phyloP scores from a whole-genome alignment of 192 early-diverging fungal genomes.

The Backusella macrospora region DNA sequence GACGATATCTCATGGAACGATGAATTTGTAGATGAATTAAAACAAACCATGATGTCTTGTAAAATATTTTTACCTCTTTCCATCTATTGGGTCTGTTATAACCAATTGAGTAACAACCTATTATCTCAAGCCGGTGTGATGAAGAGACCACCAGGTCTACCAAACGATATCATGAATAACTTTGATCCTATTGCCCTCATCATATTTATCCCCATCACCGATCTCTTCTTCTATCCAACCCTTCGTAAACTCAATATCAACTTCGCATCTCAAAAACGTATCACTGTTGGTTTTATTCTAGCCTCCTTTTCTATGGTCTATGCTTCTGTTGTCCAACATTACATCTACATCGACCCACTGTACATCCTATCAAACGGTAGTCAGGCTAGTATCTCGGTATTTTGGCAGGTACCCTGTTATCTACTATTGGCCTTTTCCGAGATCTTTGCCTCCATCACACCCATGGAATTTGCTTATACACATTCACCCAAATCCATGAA shows the following conservation, averaged over 20 bases:
- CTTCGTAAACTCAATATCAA: slow-evolving; percentile 58
- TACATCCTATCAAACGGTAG: slow-evolving; percentile 38
- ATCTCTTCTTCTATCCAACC: slow-evolving; percentile 55
- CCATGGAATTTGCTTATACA: slow-evolving; percentile 67
- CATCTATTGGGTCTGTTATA: slow-evolving; percentile 67
- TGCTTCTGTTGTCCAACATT: slow-evolving; percentile 59
- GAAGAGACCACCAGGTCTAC: slow-evolving; percentile 49
- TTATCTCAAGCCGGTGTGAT: slow-evolving; percentile 62
- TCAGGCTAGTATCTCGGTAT: slow-evolving; percentile 49
- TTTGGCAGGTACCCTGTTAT: slow-evolving; percentile 59
- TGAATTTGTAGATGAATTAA: slow-evolving; percentile 62
- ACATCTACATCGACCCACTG: slow-evolving; percentile 58
- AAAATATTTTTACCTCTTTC: slow-evolving; percentile 62
- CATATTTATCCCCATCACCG: slow-evolving; percentile 59
- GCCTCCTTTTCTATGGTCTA: slow-evolving; percentile 61
- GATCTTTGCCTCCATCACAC: slow-evolving; percentile 66
- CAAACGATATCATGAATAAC: slow-evolving; percentile 67
- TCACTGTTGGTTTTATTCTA: slow-evolving; percentile 59
- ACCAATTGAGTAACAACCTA: slow-evolving; percentile 64
- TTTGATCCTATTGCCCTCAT: slow-evolving; percentile 59
- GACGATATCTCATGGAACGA: slow-evolving; percentile 50
- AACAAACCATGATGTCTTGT: slow-evolving; percentile 56
- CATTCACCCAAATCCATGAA: slow-evolving; percentile 65
- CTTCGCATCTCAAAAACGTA: slow-evolving; percentile 56
- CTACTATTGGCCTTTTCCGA: slow-evolving; percentile 59